Conservation (phyloP, 225 moss, liverwort and hornwort genomes). For the Physcomitrellopsis africana region DNA sequence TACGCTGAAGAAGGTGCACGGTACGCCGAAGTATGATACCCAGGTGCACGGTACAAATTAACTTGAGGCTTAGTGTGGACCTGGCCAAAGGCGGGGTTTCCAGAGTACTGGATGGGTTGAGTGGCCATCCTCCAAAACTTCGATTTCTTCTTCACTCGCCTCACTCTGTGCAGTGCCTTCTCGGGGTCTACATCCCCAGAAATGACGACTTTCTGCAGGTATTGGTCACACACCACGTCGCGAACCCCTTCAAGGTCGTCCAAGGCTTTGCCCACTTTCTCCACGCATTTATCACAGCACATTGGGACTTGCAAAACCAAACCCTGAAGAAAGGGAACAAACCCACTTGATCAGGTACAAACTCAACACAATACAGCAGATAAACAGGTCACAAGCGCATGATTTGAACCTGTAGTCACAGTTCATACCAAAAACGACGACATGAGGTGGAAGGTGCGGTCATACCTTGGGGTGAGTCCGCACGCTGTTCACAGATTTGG, state of each 20-base stretch:
- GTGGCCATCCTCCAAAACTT: constrained; percentile 43
- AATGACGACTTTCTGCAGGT: constrained; percentile 38
- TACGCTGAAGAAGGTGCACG: constrained; percentile 16
- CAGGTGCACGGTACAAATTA: constrained; percentile 31
- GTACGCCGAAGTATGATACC: constrained; percentile 1
- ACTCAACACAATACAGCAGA: background rate
- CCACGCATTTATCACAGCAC: constrained; percentile 62
- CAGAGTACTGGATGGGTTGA: constrained; percentile 43
- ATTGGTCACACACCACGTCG: constrained; percentile 36
- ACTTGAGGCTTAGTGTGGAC: constrained; percentile 9
- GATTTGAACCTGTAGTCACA: background rate
- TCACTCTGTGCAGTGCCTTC: constrained; percentile 40
- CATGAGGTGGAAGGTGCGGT: too few relatives aligned
- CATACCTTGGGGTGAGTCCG: constrained; percentile 28
- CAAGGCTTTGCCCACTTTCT: constrained; percentile 42
- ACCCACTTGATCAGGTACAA: too few relatives aligned
- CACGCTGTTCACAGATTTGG: background rate
- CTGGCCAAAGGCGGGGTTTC: constrained; percentile 2
- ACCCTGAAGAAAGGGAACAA: constrained; percentile 16
- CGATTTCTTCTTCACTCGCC: constrained; percentile 50
- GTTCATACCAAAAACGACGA: background rate
- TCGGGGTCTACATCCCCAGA: constrained; percentile 51
- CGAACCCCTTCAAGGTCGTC: constrained; percentile 42
- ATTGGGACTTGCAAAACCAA: constrained; percentile 47
- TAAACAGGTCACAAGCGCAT: background rate